These are phyloP conservation scores for Claviceps cyperi DNA, from an alignment of 2,329 filamentous ascomycete genomes.

Conservation along the genomic window DNA sequence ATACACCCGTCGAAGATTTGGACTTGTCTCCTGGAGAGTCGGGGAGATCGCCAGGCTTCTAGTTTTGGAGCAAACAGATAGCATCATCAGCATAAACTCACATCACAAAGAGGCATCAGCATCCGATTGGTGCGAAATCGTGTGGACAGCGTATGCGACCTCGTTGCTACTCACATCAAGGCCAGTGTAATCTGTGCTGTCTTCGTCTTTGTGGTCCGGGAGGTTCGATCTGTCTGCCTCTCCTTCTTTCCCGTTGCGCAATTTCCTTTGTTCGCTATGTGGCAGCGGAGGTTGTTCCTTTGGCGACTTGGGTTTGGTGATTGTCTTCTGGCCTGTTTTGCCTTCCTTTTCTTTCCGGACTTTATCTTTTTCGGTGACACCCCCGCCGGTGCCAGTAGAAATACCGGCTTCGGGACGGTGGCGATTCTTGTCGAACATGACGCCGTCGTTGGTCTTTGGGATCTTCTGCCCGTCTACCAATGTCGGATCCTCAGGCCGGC, in stretches of 20 bases:
- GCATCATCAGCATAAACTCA: neutral
- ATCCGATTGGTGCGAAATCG: neutral
- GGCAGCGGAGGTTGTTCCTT: slow-evolving; percentile 76
- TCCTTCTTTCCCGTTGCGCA: slow-evolving; percentile 28
- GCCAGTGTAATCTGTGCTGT: slow-evolving; percentile 21
- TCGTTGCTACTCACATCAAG: slow-evolving; percentile 16
- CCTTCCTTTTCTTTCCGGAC: slow-evolving; percentile 54
- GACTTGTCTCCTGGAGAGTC: slow-evolving; percentile 62
- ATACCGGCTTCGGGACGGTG: slow-evolving; percentile 64
- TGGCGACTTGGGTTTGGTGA: slow-evolving; percentile 68
- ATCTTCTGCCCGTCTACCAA: slow-evolving; percentile 46
- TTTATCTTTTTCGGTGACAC: slow-evolving; percentile 78
- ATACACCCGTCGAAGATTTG: slow-evolving; percentile 47
- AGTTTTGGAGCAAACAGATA: slow-evolving; percentile 1
- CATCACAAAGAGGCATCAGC: neutral
- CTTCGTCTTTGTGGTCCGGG: slow-evolving; percentile 27
- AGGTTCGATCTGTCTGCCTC: slow-evolving; percentile 27
- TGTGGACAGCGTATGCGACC: neutral
- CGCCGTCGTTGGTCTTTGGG: slow-evolving; percentile 56
- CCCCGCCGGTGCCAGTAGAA: slow-evolving; percentile 71
- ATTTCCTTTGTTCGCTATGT: slow-evolving; percentile 63
- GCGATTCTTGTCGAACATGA: slow-evolving; percentile 82
- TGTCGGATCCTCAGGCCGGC: slow-evolving; percentile 36
- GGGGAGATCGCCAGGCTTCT: slow-evolving; percentile 75
- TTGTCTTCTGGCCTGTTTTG: slow-evolving; percentile 46